These are phyloP conservation scores for Chionographis japonica DNA, from an alignment of 106 monocot species.

Conservation along the genomic window DNA sequence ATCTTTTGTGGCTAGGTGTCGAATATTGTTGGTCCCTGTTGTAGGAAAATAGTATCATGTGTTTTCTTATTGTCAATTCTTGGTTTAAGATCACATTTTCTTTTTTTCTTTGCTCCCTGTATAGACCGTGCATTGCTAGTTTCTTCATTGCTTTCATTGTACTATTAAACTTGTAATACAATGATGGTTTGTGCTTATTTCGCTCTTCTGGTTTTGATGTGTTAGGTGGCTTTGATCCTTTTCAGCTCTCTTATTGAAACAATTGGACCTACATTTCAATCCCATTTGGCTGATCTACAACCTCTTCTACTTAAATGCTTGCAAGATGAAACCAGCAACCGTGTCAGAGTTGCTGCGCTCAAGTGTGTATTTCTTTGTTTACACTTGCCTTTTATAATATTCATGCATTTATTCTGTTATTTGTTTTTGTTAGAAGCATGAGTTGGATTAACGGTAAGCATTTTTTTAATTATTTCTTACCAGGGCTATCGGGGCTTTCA, in stretches of 20 bases:
- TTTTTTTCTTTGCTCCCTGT: too few species aligned
- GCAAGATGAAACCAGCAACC: conserved; percentile 86
- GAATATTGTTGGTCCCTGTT: too few species aligned
- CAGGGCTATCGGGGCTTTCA: conserved; percentile 97
- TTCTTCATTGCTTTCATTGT: background rate
- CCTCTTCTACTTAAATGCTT: conserved; percentile 86
- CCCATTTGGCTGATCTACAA: conserved; percentile 67
- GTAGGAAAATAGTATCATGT: too few species aligned
- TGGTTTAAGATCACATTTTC: too few species aligned
- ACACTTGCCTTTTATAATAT: background rate
- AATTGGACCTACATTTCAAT: conserved; percentile 88
- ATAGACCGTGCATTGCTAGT: too few species aligned
- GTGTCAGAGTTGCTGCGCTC: conserved; percentile 93
- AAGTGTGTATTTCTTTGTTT: conserved; percentile 59
- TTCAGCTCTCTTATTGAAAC: conserved; percentile 97
- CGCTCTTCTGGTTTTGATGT: background rate
- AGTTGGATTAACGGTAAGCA: background rate
- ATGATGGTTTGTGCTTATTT: background rate
- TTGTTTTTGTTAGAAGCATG: background rate
- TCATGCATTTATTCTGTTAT: background rate
- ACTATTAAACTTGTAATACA: background rate
- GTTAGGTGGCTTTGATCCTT: conserved; percentile 88
- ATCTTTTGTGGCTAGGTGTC: too few species aligned
- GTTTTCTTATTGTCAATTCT: too few species aligned
- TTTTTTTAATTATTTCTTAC: conserved; percentile 4